These are phyloP conservation scores for Erigeron philadelphicus DNA, from an alignment of 140 eudicot species.

Conservation along the genomic window DNA sequence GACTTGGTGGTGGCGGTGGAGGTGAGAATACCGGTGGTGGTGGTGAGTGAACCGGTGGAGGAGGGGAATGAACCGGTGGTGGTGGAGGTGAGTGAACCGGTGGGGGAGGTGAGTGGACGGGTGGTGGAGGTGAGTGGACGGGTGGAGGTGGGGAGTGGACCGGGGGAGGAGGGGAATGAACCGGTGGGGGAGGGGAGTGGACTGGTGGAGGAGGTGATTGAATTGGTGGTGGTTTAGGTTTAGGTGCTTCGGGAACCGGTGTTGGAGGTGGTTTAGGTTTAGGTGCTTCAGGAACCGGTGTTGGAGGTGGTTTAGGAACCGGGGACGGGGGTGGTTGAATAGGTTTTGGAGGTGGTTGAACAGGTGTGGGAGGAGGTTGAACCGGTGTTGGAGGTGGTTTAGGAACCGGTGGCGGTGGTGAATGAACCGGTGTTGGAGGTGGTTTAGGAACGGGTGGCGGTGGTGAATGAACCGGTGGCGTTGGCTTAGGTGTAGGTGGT, in stretches of 20 bases:
- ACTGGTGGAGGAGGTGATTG: conserved; percentile 16
- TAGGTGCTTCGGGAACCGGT: conserved; percentile 20
- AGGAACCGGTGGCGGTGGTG: neutral
- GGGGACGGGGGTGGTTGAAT: conserved; percentile 4
- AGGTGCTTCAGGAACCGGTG: conserved; percentile 20
- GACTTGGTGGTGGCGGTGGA: conserved; percentile 12
- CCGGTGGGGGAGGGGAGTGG: conserved; percentile 21
- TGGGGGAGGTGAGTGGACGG: conserved; percentile 20
- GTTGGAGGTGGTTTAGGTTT: conserved; percentile 23
- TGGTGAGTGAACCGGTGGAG: conserved; percentile 12
- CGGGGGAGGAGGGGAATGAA: conserved; percentile 18
- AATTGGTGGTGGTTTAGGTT: conserved; percentile 20
- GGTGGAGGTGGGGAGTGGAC: conserved; percentile 18
- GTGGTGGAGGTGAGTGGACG: conserved; percentile 2
- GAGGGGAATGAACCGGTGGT: conserved; percentile 23
- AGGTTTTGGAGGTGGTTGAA: conserved; percentile 13
- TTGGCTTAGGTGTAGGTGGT: neutral
- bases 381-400: conserved; percentile 21
- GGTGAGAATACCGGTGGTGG: neutral
- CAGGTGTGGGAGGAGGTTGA: neutral
- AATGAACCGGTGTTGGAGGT: conserved; percentile 19
- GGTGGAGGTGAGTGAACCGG: conserved; percentile 4
- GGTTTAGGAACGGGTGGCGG: neutral
- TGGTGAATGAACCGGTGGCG: conserved; percentile 19
- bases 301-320: conserved; percentile 21